Conservation (phyloP, 1,284 basidiomycete genomes). For the Golubevia sp. region DNA sequence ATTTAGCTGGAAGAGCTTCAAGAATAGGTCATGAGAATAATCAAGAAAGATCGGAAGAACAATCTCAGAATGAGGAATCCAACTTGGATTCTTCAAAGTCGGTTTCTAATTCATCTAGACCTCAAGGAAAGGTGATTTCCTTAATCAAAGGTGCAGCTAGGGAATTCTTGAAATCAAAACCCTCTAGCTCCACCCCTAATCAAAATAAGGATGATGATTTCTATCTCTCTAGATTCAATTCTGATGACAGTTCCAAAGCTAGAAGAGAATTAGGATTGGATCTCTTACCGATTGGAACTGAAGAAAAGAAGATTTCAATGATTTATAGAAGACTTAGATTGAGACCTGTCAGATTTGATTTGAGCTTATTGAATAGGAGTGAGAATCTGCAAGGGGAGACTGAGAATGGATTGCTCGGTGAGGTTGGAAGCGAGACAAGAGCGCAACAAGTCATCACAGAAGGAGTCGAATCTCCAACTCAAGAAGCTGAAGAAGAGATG, state of each 20-base stretch:
- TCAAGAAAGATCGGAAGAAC: not conserved
- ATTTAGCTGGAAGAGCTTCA: slow-evolving; percentile 50
- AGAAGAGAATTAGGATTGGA: not conserved
- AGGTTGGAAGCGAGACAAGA: no score
- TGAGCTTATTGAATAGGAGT: slow-evolving; percentile 20
- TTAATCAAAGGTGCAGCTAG: slow-evolving; percentile 31
- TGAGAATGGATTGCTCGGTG: no score
- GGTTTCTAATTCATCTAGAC: no score
- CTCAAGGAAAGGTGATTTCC: slow-evolving; percentile 39
- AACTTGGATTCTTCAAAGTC: not conserved
- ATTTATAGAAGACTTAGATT: slow-evolving; percentile 38
- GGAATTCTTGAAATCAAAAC: slow-evolving; percentile 19
- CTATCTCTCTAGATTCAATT: not conserved
- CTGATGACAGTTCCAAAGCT: not conserved
- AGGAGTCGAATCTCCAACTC: no score
- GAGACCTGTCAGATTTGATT: slow-evolving; percentile 24
- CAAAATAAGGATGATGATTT: not conserved
- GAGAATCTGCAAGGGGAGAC: no score
- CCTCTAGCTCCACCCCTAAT: no score
- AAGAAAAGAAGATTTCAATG: slow-evolving; percentile 41
- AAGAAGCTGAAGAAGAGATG: no score
- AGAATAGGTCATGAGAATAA: slow-evolving; percentile 31
- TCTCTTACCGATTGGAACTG: slow-evolving; percentile 15
- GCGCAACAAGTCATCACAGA: no score
- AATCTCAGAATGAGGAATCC: not conserved